Conservation (phyloP, 1,284 basidiomycete genomes). For the Retiboletus fuscus region DNA sequence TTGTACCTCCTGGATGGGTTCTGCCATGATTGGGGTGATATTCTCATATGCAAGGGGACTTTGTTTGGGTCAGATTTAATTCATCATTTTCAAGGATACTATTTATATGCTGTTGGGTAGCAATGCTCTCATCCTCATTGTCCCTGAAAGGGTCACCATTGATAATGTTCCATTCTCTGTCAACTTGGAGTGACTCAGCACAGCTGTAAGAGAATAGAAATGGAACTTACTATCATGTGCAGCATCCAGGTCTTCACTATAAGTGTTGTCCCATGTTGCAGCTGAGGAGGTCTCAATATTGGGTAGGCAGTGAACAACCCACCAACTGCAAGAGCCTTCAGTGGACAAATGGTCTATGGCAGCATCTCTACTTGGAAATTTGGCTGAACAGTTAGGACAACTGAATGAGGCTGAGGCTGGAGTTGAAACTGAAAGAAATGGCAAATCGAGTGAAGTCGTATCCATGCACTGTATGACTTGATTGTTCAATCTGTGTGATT, state of each 20-base stretch:
- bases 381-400: too few relatives aligned
- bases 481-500: too few relatives aligned
- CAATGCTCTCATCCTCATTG: neutral
- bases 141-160: neutral
- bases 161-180: neutral
- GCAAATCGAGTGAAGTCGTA: too few relatives aligned
- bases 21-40: neutral
- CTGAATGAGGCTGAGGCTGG: too few relatives aligned
- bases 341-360: too few relatives aligned
- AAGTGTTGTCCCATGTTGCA: neutral
- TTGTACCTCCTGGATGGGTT: neutral
- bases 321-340: neutral
- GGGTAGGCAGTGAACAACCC: neutral
- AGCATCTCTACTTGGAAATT: too few relatives aligned
- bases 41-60: neutral
- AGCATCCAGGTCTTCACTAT: neutral
- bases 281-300: neutral
- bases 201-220: neutral
- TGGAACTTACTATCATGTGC: neutral
- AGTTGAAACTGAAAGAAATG: too few relatives aligned
- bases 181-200: slow-evolving; percentile 1
- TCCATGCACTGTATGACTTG: too few relatives aligned
- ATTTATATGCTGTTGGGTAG: too few relatives aligned
- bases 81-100: neutral
- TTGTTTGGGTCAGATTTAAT: neutral